Evolutionary conservation across 192 early-diverging fungal genomes (phyloP).

Genomic region (Diversispora epigaea): DNA sequence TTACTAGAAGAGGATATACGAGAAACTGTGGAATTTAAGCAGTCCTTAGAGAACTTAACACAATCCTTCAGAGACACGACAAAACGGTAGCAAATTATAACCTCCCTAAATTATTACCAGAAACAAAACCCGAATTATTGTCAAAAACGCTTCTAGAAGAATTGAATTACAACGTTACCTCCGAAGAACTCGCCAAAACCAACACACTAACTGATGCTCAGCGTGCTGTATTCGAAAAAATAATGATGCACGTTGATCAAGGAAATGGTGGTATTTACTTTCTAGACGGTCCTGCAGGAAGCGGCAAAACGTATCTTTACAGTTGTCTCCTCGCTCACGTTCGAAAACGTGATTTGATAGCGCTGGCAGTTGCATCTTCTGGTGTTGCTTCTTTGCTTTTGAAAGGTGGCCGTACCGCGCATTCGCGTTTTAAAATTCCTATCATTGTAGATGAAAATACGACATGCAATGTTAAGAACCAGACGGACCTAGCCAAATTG

Average conservation of each 20-base stretch:
- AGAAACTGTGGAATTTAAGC: too few species aligned
- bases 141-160: neutral
- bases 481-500: conserved; percentile 7
- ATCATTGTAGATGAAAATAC: conserved; percentile 25
- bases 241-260: neutral
- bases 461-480: conserved; percentile 22
- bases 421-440: conserved; percentile 40
- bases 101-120: neutral
- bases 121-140: neutral
- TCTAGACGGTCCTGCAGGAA: conserved; percentile 36
- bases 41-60: too few species aligned
- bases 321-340: conserved; percentile 19
- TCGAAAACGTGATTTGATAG: conserved; percentile 5
- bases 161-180: conserved; percentile 1
- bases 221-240: neutral
- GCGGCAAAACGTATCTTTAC: conserved; percentile 34
- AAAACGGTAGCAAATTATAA: too few species aligned
- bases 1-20: neutral
- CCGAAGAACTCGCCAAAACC: neutral
- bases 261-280: conserved; percentile 24
- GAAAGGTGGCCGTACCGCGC: conserved; percentile 37
- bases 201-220: conserved; percentile 24
- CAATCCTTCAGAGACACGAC: too few species aligned
- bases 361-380: neutral
- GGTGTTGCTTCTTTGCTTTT: conserved; percentile 41